phyloP scores from a whole-genome alignment of 164 flowering plant species.

The Echeveria elegans region DNA sequence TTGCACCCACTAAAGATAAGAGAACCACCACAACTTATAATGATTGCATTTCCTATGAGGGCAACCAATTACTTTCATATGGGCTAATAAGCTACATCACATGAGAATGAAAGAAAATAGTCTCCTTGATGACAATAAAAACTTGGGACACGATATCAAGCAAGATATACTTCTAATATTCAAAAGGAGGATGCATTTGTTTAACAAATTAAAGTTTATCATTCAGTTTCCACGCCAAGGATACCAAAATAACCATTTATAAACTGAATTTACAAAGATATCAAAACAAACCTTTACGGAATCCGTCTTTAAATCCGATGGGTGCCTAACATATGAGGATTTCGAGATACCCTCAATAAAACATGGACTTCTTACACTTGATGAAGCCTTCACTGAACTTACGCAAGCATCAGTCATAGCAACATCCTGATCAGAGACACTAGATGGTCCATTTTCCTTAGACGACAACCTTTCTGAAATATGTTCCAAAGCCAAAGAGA shows the following conservation, averaged over 20 bases:
- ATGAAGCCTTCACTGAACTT: constrained; percentile 33
- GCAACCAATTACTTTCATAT: background rate
- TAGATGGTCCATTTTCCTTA: constrained; percentile 71
- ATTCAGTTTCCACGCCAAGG: background rate
- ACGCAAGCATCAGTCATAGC: constrained; percentile 82
- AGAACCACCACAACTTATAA: background rate
- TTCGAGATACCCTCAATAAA: constrained; percentile 90
- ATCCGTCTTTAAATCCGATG: constrained; percentile 73
- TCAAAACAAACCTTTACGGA: constrained; percentile 66
- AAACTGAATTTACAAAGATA: background rate
- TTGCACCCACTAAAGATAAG: background rate
- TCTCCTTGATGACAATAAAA: background rate
- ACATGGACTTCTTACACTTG: constrained; percentile 49
- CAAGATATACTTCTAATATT: too few relatives aligned
- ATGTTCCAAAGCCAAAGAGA: constrained; percentile 58
- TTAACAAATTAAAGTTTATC: background rate
- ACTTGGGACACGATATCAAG: too few relatives aligned
- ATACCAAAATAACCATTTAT: background rate
- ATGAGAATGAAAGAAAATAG: background rate
- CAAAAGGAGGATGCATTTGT: background rate
- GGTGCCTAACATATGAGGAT: constrained; percentile 68
- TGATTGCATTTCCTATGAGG: background rate
- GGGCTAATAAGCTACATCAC: background rate
- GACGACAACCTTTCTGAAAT: constrained; percentile 53
- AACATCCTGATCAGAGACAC: constrained; percentile 70